Conservation (phyloP, 2,329 filamentous ascomycete genomes). For the Pyricularia sp. region DNA sequence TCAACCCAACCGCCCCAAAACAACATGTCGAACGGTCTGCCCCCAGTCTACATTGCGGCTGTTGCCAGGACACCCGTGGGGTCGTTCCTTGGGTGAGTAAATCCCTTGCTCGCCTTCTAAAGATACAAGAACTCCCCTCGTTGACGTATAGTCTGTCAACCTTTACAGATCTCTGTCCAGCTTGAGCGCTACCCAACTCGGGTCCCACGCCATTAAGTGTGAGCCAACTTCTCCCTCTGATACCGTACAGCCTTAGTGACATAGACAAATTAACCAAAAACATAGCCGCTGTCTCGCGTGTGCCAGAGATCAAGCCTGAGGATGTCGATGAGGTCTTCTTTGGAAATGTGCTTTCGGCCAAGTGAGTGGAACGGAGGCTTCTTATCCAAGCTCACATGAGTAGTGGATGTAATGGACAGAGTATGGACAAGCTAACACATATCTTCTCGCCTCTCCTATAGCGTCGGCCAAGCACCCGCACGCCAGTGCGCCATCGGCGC, state of each 20-base stretch:
- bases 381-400: neutral
- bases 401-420: conserved; percentile 10
- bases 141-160: neutral
- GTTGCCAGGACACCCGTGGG: conserved; percentile 84
- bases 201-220: conserved; percentile 90
- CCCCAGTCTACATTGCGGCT: conserved; percentile 92
- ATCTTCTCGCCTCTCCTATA: conserved; percentile 7
- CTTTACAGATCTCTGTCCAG: conserved; percentile 70
- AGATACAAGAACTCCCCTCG: neutral
- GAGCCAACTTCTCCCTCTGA: conserved; percentile 16
- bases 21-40: conserved; percentile 64
- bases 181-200: conserved; percentile 77
- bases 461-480: conserved; percentile 91
- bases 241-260: neutral
- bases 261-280: neutral
- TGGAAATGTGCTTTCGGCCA: conserved; percentile 94
- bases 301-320: conserved; percentile 75
- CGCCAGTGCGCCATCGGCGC: conserved; percentile 87
- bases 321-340: conserved; percentile 96
- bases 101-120: neutral
- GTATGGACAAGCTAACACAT: neutral
- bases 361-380: conserved; percentile 44
- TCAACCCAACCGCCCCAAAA: neutral
- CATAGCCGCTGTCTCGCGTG: conserved; percentile 70
- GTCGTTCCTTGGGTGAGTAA: conserved; percentile 81